These are phyloP conservation scores for Microdochium trichocladiopsis DNA, from an alignment of 2,329 filamentous ascomycete genomes.

Conservation along the genomic window DNA sequence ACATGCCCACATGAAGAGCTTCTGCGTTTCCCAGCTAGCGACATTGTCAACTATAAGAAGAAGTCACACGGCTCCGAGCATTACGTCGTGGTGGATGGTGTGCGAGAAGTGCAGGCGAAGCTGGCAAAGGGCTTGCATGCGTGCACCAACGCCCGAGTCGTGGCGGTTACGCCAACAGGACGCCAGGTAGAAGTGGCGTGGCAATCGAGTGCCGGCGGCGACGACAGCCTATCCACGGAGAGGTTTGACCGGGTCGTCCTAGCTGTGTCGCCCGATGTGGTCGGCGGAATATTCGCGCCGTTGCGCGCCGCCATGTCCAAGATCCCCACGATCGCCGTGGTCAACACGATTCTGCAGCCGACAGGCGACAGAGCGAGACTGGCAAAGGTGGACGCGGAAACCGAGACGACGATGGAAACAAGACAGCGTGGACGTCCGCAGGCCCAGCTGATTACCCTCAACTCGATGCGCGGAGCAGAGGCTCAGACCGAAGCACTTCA, in stretches of 20 bases:
- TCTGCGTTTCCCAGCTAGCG: conserved; percentile 43
- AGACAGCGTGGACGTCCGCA: background rate
- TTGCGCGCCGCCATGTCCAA: conserved; percentile 24
- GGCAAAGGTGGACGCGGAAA: conserved; percentile 4
- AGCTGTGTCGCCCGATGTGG: conserved; percentile 47
- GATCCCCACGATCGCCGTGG: conserved; percentile 41
- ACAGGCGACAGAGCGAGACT: conserved; percentile 3
- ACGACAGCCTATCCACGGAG: conserved; percentile 14
- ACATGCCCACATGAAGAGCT: conserved; percentile 46
- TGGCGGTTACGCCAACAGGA: conserved; percentile 20
- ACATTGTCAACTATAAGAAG: conserved; percentile 43
- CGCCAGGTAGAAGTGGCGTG: conserved; percentile 25
- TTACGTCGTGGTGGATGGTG: conserved; percentile 41
- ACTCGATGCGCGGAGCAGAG: conserved; percentile 21
- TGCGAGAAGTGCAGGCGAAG: conserved; percentile 38
- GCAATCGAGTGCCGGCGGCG: conserved; percentile 11
- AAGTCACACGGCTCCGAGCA: conserved; percentile 38
- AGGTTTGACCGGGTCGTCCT: conserved; percentile 45
- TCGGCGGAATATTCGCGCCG: conserved; percentile 37
- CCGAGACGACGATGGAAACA: conserved; percentile 12
- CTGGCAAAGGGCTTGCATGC: conserved; percentile 32
- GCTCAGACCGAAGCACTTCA: conserved; percentile 44
- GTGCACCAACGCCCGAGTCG: conserved; percentile 30
- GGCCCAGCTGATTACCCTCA: conserved; percentile 25
- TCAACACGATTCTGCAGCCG: conserved; percentile 34